Percentiles rank a stretch among this genome's conserved stretches.
phyloP scores from a whole-genome alignment of 1,284 basidiomycete species.

The Sporisorium graminicola region DNA sequence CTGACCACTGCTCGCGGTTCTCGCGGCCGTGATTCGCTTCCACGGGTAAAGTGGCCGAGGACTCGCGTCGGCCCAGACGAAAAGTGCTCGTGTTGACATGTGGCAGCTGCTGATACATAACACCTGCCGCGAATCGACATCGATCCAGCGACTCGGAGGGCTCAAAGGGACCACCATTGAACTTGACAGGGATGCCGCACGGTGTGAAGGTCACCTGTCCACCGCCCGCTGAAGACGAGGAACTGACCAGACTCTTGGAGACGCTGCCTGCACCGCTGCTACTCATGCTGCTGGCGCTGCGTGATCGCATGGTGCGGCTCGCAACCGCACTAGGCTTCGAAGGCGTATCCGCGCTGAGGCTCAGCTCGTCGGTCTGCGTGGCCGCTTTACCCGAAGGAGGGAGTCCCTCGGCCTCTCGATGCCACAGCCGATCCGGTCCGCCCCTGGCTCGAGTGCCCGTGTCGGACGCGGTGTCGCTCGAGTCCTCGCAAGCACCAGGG shows the following conservation, averaged over 20 bases:
- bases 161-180: constrained; percentile 59
- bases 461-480: constrained; percentile 46
- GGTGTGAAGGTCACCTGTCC: constrained; percentile 14
- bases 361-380: constrained; percentile 24
- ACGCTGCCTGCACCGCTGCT: constrained; percentile 38
- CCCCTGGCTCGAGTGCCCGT: constrained; percentile 7
- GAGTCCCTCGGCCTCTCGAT: constrained; percentile 34
- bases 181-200: constrained; percentile 41
- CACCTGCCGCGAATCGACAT: constrained; percentile 54
- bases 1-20: constrained; percentile 48
- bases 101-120: constrained; percentile 50
- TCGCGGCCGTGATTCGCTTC: constrained; percentile 28
- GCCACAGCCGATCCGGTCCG: constrained; percentile 43
- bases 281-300: constrained; percentile 38
- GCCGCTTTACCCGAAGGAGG: constrained; percentile 32
- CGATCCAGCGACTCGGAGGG: constrained; percentile 52
- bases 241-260: constrained; percentile 25
- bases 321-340: neutral
- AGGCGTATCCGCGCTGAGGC: constrained; percentile 8
- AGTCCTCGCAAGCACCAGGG: constrained; percentile 51
- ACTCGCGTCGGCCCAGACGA: constrained; percentile 44
- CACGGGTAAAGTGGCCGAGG: constrained; percentile 30
- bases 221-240: constrained; percentile 13
- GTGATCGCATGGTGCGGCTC: constrained; percentile 12
- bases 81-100: constrained; percentile 48